These are phyloP conservation scores for Pythium vanterpoolii DNA, from an alignment of 352 stramenopile species.

Conservation along the genomic window DNA sequence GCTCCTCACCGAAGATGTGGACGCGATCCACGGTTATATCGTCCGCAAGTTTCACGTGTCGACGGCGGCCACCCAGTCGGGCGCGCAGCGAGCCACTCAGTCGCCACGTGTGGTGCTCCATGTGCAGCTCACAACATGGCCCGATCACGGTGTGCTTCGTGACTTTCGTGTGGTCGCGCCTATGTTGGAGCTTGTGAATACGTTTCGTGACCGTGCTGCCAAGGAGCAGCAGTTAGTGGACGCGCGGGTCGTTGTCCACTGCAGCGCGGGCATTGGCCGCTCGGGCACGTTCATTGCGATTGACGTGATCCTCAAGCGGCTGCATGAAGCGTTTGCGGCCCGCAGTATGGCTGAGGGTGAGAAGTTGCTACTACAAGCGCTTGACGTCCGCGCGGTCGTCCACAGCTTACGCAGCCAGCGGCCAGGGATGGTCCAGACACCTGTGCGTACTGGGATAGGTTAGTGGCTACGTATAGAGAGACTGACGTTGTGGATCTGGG, in stretches of 20 bases:
- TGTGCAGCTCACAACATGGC: slow-evolving; percentile 77
- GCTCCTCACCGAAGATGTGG: slow-evolving; percentile 36
- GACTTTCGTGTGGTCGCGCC: slow-evolving; percentile 72
- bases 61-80: slow-evolving; percentile 23
- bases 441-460: too few species aligned
- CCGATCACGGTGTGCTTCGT: slow-evolving; percentile 68
- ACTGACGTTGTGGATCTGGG: not conserved
- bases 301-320: slow-evolving; percentile 62
- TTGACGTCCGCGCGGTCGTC: slow-evolving; percentile 60
- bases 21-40: slow-evolving; percentile 34
- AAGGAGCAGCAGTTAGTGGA: not conserved
- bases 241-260: slow-evolving; percentile 58
- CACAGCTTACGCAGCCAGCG: slow-evolving; percentile 62
- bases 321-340: slow-evolving; percentile 33
- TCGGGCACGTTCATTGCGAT: slow-evolving; percentile 85
- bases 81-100: too few species aligned
- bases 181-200: slow-evolving; percentile 70
- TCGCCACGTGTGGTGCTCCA: slow-evolving; percentile 51
- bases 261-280: slow-evolving; percentile 75
- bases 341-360: slow-evolving; percentile 16
- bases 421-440: slow-evolving; percentile 81
- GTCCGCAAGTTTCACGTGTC: slow-evolving; percentile 56
- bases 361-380: slow-evolving; percentile 30
- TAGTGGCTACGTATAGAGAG: not conserved
- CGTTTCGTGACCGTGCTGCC: slow-evolving; percentile 32